Conservation (phyloP, 2,329 filamentous ascomycete genomes). For the Cladosporium sp. region DNA sequence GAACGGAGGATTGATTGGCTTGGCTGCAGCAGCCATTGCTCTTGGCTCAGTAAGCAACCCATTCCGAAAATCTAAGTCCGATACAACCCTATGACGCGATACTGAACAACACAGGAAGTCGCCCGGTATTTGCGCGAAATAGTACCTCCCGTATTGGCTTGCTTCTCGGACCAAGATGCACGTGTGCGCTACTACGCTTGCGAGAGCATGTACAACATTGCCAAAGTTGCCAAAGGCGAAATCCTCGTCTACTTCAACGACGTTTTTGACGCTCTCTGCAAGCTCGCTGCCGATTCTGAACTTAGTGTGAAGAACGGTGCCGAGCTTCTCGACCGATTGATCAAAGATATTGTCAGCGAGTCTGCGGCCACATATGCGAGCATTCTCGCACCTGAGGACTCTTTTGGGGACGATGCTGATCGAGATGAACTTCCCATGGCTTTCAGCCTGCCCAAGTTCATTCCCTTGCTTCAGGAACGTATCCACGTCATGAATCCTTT, state of each 20-base stretch:
- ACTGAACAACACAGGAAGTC: conserved; percentile 60
- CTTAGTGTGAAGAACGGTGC: conserved; percentile 97
- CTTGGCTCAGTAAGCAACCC: conserved; percentile 65
- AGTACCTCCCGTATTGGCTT: conserved; percentile 91
- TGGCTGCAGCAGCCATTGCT: conserved; percentile 93
- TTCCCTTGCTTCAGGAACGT: conserved; percentile 86
- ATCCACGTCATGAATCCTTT: conserved; percentile 94
- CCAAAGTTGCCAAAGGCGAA: conserved; percentile 97
- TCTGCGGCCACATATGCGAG: conserved; percentile 93
- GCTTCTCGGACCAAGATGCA: conserved; percentile 97
- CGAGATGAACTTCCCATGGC: conserved; percentile 64
- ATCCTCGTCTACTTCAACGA: conserved; percentile 97
- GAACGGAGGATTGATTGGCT: conserved; percentile 90
- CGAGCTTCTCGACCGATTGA: conserved; percentile 84
- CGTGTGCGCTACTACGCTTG: conserved; percentile 96
- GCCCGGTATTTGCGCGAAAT: conserved; percentile 89
- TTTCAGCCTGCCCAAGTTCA: conserved; percentile 85
- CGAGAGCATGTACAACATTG: conserved; percentile 99
- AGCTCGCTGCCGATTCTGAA: conserved; percentile 92
- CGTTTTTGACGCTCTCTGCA: conserved; percentile 94
- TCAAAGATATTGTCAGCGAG: conserved; percentile 95
- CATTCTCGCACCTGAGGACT: conserved; percentile 55
- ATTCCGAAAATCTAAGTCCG: no score
- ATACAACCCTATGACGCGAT: not conserved
- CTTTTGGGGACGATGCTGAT: conserved; percentile 22